phyloP scores from a whole-genome alignment of 176 grass and related monocot species.

The Tuctoria greenei region DNA sequence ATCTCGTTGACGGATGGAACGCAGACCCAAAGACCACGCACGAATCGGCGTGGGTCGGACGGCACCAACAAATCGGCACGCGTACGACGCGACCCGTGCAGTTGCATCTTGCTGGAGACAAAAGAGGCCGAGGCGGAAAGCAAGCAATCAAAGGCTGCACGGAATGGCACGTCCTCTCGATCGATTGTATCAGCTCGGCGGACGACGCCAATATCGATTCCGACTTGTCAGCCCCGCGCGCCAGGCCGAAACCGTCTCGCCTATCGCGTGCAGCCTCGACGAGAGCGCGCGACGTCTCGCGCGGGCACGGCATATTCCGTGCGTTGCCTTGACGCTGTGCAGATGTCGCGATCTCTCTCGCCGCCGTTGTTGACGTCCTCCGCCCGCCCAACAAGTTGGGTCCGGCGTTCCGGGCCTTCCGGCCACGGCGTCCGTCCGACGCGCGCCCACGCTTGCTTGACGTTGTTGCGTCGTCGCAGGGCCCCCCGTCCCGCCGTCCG shows the following conservation, averaged over 20 bases:
- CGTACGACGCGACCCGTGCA: neutral
- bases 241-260: neutral
- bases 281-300: too few relatives aligned
- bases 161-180: neutral
- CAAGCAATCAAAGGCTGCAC: neutral
- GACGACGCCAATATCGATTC: neutral
- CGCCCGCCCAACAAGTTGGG: too few relatives aligned
- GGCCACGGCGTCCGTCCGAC: neutral
- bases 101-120: neutral
- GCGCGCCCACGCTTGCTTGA: neutral
- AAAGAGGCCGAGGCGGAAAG: neutral
- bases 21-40: neutral
- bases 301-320: too few relatives aligned
- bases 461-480: neutral
- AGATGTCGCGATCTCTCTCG: neutral
- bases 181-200: too few relatives aligned
- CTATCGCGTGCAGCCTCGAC: too few relatives aligned
- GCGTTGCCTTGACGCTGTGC: neutral
- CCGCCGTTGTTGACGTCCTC: slow-evolving; percentile 20
- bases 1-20: too few relatives aligned
- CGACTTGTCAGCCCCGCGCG: neutral
- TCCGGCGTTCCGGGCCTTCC: slow-evolving; percentile 1
- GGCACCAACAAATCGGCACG: neutral
- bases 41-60: too few relatives aligned
- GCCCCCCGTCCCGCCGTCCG: neutral